Conservation (phyloP, 805 yeast genomes). For the Starmerella gropengiesseri region DNA sequence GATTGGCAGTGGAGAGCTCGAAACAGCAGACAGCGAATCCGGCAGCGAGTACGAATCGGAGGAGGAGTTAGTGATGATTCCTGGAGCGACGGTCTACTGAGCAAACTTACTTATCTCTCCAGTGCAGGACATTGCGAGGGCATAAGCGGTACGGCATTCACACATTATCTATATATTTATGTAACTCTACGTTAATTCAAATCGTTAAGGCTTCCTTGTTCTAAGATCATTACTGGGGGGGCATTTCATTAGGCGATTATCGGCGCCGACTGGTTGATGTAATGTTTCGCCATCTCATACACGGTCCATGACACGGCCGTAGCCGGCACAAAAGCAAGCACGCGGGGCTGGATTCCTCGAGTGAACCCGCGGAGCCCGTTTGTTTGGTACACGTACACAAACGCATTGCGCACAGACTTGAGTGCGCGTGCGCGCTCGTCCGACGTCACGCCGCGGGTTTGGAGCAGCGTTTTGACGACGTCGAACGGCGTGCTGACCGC, state of each 20-base stretch:
- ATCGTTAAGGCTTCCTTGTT: no score
- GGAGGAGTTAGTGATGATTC: constrained; percentile 1
- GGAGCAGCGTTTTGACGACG: constrained; percentile 83
- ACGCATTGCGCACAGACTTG: constrained; percentile 60
- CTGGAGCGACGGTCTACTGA: background rate
- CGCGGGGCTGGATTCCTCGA: constrained; percentile 82
- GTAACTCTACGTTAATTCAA: no score
- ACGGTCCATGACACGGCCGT: constrained; percentile 98
- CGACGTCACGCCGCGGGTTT: constrained; percentile 47
- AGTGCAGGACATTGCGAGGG: no score
- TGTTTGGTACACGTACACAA: constrained; percentile 44
- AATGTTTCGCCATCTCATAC: constrained; percentile 88
- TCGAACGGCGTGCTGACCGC: no score
- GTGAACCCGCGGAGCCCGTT: constrained; percentile 50
- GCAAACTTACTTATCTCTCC: no score
- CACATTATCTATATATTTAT: background rate
- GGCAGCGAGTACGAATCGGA: constrained; percentile 14
- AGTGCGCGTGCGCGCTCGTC: constrained; percentile 39
- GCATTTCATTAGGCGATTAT: no score
- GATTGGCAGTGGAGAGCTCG: constrained; percentile 24
- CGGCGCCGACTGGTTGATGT: no score
- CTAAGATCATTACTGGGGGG: no score
- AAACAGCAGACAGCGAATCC: constrained; percentile 9
- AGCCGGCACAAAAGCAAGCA: constrained; percentile 85
- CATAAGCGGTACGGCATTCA: no score